These are phyloP conservation scores for Tricholoma bakamatsutake DNA, from an alignment of 768 basidiomycete genomes.

Conservation along the genomic window DNA sequence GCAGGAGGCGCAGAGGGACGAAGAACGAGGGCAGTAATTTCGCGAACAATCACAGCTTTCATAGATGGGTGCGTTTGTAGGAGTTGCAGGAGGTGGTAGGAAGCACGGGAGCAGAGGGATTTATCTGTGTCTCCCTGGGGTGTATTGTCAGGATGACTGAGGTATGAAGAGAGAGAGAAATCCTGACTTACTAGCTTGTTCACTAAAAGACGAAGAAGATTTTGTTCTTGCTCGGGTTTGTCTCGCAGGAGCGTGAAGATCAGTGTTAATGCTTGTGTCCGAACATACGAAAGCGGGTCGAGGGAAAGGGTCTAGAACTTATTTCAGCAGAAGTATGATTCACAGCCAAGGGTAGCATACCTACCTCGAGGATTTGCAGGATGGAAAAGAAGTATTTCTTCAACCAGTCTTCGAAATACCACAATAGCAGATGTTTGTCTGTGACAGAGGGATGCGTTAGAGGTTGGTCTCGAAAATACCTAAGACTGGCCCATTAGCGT, in stretches of 20 bases:
- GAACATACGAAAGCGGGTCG: constrained; percentile 84
- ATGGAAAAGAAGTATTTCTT: constrained; percentile 96
- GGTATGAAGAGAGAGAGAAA: neutral
- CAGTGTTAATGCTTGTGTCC: constrained; percentile 75
- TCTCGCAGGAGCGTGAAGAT: constrained; percentile 77
- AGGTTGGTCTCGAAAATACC: constrained; percentile 90
- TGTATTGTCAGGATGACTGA: neutral
- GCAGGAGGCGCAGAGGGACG: constrained; percentile 43
- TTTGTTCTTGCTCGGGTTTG: constrained; percentile 97
- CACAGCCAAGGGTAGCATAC: constrained; percentile 9
- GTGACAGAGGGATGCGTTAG: constrained; percentile 55
- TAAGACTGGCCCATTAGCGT: constrained; percentile 23
- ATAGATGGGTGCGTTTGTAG: constrained; percentile 90
- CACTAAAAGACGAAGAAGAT: constrained; percentile 83
- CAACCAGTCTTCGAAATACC: constrained; percentile 96
- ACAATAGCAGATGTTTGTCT: constrained; percentile 69
- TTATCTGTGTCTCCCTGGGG: constrained; percentile 83
- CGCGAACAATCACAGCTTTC: constrained; percentile 86
- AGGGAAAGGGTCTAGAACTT: constrained; percentile 59
- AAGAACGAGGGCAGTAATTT: constrained; percentile 76
- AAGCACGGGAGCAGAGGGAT: constrained; percentile 82
- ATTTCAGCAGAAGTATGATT: neutral
- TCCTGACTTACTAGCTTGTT: constrained; percentile 76
- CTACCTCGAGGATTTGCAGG: constrained; percentile 84
- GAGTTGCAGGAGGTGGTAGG: constrained; percentile 83